A percentile compares a stretch with the other conserved stretches of the same genome.
Evolutionary conservation across 805 yeast genomes (phyloP).

Genomic region (Pichia gijzeniarum): DNA sequence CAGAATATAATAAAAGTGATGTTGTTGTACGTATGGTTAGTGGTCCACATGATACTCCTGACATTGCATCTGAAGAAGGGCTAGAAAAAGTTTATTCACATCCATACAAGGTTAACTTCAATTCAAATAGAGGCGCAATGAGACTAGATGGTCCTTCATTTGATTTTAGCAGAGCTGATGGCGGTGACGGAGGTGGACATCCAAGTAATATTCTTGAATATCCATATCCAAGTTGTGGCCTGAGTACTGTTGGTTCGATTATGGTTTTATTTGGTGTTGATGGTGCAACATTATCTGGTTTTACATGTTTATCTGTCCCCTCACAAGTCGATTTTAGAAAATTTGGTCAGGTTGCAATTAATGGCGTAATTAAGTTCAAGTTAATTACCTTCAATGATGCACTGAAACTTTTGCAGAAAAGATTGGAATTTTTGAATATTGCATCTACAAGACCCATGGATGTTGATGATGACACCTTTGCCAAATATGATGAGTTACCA

Average conservation of each 20-base stretch:
- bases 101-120: conserved; percentile 22
- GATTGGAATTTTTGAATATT: conserved; percentile 16
- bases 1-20: conserved; percentile 11
- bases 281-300: conserved; percentile 29
- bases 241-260: conserved; percentile 24
- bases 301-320: conserved; percentile 25
- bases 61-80: conserved; percentile 24
- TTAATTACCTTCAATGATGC: conserved; percentile 22
- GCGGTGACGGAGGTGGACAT: conserved; percentile 30
- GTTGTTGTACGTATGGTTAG: conserved; percentile 19
- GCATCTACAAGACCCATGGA: conserved; percentile 14
- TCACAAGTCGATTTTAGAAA: conserved; percentile 27
- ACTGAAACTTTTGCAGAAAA: conserved; percentile 15
- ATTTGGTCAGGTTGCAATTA: conserved; percentile 30
- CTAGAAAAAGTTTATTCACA: conserved; percentile 18
- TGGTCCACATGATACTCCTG: conserved; percentile 29
- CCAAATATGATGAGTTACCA: conserved; percentile 12
- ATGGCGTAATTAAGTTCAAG: conserved; percentile 20
- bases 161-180: conserved; percentile 19
- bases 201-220: conserved; percentile 27
- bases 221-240: conserved; percentile 26
- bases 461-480: conserved; percentile 8
- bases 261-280: conserved; percentile 26
- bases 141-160: conserved; percentile 27
- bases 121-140: conserved; percentile 28